Evolutionary conservation across 345 rosid species (phyloP), one percentile per base, ranked within the genome.

Genomic region (Ricinus communis): DNA sequence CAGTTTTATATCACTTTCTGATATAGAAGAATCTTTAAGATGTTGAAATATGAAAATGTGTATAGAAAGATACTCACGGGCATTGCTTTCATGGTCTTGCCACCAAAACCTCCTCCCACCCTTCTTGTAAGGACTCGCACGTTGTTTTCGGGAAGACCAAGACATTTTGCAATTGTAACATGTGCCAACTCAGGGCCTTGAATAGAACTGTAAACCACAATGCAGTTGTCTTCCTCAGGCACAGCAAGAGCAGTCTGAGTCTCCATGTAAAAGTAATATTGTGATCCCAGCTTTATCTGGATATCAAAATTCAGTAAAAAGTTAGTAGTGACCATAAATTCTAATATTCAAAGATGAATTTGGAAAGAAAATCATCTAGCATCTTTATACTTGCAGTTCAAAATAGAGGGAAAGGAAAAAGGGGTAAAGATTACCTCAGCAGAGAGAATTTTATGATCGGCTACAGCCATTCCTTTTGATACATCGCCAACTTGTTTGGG

Each of bases 51-150:
- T 52, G 16, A 25, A 47, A 22, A 36, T 46, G 38, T 40, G 33
- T 27, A 11, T 56, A 33, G 27, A 9, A 36, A 27, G 47, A 58
- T 59, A 87, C 97, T 88, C 65, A 94, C 97, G 58, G 91, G 91
- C 78, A 88, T 83, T 30, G 96, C 76, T 86, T 82, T 90, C 0
- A 83, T 25, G 70, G 91, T 91, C 83, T 94, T 94, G 64, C 99
- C 99, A 51, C 99, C 97, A 52, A 91, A 94, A 53, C 96, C 98
- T 49, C 97, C 97, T 52, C 98, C 98, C 65, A 91, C 91, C 79
- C 98, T 86, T 80, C 98, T 83, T 22, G 98, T 82, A 74, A 94
- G 84, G 65, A 91, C 93, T 60, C 97, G 90, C n/a, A 94, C 86
- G 46, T 85, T 91, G 62, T 94, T 90, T 45, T 79, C 88, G 65